phyloP scores from a whole-genome alignment of 352 stramenopile species.

The Thraustochytrium striatum region DNA sequence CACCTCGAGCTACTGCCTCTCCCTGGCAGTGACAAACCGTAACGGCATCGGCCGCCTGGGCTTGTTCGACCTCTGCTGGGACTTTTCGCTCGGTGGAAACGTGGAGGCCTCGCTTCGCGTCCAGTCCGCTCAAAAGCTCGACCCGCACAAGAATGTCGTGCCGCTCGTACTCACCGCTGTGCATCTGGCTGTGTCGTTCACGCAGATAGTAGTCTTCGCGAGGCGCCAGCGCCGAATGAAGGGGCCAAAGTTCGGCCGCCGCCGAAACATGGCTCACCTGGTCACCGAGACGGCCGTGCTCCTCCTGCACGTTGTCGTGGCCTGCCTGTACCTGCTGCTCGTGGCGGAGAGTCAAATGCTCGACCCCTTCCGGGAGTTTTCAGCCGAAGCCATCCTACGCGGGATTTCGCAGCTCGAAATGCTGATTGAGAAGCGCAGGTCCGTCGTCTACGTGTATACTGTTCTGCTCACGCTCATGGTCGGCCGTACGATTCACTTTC shows the following conservation, averaged over 20 bases:
- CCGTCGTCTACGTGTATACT: neutral
- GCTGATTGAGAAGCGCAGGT: neutral
- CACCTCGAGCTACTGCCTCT: neutral
- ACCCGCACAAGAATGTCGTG: too few relatives aligned
- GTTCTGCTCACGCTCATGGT: conserved; percentile 30
- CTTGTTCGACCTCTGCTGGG: conserved; percentile 14
- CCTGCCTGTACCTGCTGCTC: too few relatives aligned
- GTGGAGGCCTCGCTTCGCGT: neutral
- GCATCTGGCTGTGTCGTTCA: too few relatives aligned
- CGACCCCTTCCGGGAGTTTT: neutral
- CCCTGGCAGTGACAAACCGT: neutral
- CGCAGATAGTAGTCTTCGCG: too few relatives aligned
- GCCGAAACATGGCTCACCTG: too few relatives aligned
- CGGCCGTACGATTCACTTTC: neutral
- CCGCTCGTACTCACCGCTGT: too few relatives aligned
- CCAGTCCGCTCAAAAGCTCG: neutral
- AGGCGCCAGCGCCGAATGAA: too few relatives aligned
- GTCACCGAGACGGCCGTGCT: too few relatives aligned
- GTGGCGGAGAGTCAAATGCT: too few relatives aligned
- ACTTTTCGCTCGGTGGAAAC: neutral
- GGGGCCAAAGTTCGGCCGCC: too few relatives aligned
- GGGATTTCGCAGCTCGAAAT: neutral
- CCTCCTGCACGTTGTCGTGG: too few relatives aligned
- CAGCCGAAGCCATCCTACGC: neutral
- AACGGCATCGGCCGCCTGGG: neutral